Evolutionary conservation across 768 basidiomycete genomes (phyloP).

Genomic region (Amanita inopinata): DNA sequence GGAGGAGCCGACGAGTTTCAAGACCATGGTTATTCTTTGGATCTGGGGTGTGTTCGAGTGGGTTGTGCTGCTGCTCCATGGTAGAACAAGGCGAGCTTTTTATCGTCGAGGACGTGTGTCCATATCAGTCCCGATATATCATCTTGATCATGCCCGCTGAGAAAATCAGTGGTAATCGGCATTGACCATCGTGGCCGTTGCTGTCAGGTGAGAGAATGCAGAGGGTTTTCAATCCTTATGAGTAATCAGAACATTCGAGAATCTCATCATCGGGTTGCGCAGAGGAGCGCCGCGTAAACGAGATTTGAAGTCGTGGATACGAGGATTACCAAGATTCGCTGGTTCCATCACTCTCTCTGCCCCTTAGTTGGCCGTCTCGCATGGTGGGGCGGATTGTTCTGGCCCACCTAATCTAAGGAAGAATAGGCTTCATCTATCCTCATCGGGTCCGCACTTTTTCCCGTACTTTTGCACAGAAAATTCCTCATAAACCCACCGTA

Average conservation of each 20-base stretch:
- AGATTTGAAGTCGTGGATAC: no score
- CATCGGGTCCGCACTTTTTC: no score
- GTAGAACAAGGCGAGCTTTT: neutral
- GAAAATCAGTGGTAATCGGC: neutral
- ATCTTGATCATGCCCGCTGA: no score
- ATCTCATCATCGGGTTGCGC: neutral
- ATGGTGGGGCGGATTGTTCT: no score
- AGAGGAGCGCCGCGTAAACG: neutral
- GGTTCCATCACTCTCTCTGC: no score
- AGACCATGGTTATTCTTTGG: conserved; percentile 24
- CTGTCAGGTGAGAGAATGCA: no score
- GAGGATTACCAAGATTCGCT: no score
- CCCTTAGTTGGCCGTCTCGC: no score
- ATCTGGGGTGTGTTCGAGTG: neutral
- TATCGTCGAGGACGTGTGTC: neutral
- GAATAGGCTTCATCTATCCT: no score
- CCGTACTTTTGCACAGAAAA: no score
- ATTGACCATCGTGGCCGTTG: neutral
- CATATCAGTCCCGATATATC: neutral
- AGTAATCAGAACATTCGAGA: neutral
- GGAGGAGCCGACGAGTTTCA: conserved; percentile 32
- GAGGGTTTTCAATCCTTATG: neutral
- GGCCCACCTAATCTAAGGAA: no score
- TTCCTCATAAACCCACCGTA: no score
- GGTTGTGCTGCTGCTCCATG: neutral